A percentile compares a stretch with the other conserved stretches of the same genome.
Conservation (phyloP, 148 eudicot species). For the Amaranthus hypochondriacus region DNA sequence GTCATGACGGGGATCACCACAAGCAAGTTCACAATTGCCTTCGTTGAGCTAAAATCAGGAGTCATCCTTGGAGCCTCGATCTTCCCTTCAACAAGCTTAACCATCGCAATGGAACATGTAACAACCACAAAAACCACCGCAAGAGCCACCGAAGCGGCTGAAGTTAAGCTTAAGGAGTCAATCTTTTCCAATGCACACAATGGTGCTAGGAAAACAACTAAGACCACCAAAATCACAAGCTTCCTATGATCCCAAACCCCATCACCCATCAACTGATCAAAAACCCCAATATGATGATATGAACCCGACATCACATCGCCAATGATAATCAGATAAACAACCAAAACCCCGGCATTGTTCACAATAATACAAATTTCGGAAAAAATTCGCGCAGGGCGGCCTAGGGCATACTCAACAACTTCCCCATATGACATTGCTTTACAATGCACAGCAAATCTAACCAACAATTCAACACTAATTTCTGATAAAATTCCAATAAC, state of each 20-base stretch:
- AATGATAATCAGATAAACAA: constrained; percentile 89
- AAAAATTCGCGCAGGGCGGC: constrained; percentile 61
- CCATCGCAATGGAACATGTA: constrained; percentile 49
- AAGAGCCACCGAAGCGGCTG: constrained; percentile 94
- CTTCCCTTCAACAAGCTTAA: constrained; percentile 75
- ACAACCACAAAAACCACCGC: constrained; percentile 84
- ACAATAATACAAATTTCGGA: constrained; percentile 84
- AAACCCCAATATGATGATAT: constrained; percentile 63
- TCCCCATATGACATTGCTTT: constrained; percentile 80
- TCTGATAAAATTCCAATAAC: constrained; percentile 88
- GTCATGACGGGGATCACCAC: constrained; percentile 96
- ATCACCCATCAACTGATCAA: constrained; percentile 77
- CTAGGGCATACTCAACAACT: constrained; percentile 76
- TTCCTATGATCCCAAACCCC: constrained; percentile 93
- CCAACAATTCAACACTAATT: constrained; percentile 70
- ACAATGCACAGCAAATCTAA: constrained; percentile 64
- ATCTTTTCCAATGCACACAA: constrained; percentile 86
- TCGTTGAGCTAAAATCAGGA: constrained; percentile 82
- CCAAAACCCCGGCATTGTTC: constrained; percentile 83
- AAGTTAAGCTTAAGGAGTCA: constrained; percentile 82
- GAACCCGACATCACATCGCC: constrained; percentile 98
- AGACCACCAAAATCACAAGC: constrained; percentile 58
- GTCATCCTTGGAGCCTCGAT: constrained; percentile 68
- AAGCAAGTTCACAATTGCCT: constrained; percentile 77
- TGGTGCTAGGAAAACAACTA: constrained; percentile 72